These are phyloP conservation scores for Cercospora zeae-maydis DNA, from an alignment of 2,329 filamentous ascomycete genomes.

Conservation along the genomic window DNA sequence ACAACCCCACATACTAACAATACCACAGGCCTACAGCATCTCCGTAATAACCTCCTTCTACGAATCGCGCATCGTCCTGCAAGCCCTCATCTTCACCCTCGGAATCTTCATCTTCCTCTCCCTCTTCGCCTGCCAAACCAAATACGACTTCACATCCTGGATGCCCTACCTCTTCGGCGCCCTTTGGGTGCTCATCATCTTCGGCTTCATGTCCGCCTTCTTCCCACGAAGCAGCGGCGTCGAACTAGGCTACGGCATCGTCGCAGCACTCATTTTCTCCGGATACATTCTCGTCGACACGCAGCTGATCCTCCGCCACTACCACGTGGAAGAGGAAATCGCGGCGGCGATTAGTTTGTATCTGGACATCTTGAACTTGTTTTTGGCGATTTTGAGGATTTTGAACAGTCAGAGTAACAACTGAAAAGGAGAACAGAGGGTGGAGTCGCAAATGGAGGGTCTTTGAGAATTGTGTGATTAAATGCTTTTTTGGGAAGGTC, in stretches of 20 bases:
- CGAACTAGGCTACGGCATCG: conserved; percentile 80
- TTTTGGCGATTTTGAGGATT: conserved; percentile 91
- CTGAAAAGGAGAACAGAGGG: conserved; percentile 45
- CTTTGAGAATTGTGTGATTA: neutral
- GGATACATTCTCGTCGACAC: conserved; percentile 96
- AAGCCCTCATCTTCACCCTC: conserved; percentile 81
- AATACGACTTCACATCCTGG: conserved; percentile 98
- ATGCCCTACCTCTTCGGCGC: conserved; percentile 90
- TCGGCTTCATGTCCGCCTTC: conserved; percentile 89
- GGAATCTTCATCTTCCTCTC: conserved; percentile 62
- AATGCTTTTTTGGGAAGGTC: neutral
- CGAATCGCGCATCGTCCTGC: conserved; percentile 75
- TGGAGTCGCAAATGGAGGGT: neutral
- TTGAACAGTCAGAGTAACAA: conserved; percentile 95
- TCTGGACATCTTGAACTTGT: conserved; percentile 68
- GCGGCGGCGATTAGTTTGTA: conserved; percentile 72
- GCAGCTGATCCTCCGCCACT: conserved; percentile 89
- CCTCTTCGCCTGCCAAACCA: conserved; percentile 91
- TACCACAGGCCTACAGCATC: conserved; percentile 69
- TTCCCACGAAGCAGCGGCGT: conserved; percentile 76
- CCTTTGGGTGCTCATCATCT: conserved; percentile 85
- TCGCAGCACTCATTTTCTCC: conserved; percentile 83
- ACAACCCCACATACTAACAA: neutral
- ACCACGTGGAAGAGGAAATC: conserved; percentile 70
- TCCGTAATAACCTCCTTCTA: conserved; percentile 92